Conservation (phyloP, 148 eudicot genomes). For the Vaccinium corymbosum region DNA sequence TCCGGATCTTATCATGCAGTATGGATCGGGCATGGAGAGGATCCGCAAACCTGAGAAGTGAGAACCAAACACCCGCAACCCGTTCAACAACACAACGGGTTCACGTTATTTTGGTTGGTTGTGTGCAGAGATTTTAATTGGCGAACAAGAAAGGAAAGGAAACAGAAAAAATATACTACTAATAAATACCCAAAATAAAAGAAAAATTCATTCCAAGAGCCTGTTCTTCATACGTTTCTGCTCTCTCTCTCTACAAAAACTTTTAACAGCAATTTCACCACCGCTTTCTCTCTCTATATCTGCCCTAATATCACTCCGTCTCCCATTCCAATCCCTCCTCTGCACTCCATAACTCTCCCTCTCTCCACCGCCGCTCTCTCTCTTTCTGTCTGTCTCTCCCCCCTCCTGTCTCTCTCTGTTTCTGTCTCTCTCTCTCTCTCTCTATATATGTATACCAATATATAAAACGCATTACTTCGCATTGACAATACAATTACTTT, state of each 20-base stretch:
- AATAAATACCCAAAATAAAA: neutral
- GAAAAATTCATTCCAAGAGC: slow-evolving; percentile 6
- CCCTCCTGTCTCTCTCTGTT: neutral
- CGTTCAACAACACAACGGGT: too few species aligned
- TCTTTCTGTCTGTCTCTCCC: too few species aligned
- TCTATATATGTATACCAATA: neutral
- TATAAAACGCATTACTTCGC: neutral
- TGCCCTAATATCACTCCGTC: slow-evolving; percentile 19
- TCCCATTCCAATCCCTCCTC: slow-evolving; percentile 9
- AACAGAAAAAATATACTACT: neutral
- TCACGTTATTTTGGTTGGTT: neutral
- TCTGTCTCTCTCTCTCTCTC: neutral
- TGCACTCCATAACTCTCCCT: neutral
- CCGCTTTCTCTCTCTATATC: slow-evolving; percentile 11
- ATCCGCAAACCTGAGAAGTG: too few species aligned
- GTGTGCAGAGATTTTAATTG: neutral
- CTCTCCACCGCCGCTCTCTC: neutral
- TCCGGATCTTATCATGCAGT: too few species aligned
- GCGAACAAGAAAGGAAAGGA: neutral
- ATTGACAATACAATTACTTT: neutral
- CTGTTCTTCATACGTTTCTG: slow-evolving; percentile 15
- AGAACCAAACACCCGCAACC: too few species aligned
- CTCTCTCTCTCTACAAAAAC: neutral
- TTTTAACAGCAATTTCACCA: neutral
- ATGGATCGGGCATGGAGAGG: too few species aligned